Evolutionary conservation across 2,329 filamentous ascomycete species (phyloP), one percentile per base, ranked within the genome.

Genomic region (Arthrobotrys conoides): DNA sequence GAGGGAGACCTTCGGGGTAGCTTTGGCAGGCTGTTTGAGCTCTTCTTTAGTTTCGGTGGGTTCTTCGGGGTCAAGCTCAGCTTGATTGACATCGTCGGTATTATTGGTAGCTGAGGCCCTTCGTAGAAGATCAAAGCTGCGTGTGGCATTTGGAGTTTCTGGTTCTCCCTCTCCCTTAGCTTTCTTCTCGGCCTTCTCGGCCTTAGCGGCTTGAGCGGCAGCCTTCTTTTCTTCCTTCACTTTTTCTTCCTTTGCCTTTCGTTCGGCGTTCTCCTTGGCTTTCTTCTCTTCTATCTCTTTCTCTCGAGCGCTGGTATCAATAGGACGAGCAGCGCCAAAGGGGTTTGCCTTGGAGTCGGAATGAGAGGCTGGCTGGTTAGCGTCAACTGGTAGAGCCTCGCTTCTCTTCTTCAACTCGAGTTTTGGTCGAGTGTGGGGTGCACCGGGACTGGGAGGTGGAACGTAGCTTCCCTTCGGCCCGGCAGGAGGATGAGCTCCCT

Each of bases 301-400:
- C 86, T 98, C 95, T 81, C 93, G 91, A 14, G 94, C 89, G 55
- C 93, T 92, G 57, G 95, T 98, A 85, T 99, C 94, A 82, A 98
- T 97, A 70, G 96, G 96, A 80, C 92, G 91, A 71, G 96, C 96
- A 79, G 92, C 94, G 82, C 96, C 96, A 84, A 99, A 99, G 48
- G 94, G 94, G 85, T 92, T 98, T 27, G 94, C 89, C 87, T 97
- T 98, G 49, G 92, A 87, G 82, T 96, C 92, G 33, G 86, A 83
- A 18, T 86, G 82, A n/a, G 85, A 83, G 70, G 87, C 83, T 64
- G 86, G 82, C 9, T 87, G 84, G 68, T 83, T 83, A 16, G 87
- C 83, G 10, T 90, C 87, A 24, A 90, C 84, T 2, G 88, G 86
- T 38, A 86, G 81, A 9, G 85, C 83, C 79, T 89, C 88, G 0